Evolutionary conservation across 2,329 filamentous ascomycete species (phyloP), one percentile per base, ranked within the genome.

Genomic region (Didymella keratinophila): DNA sequence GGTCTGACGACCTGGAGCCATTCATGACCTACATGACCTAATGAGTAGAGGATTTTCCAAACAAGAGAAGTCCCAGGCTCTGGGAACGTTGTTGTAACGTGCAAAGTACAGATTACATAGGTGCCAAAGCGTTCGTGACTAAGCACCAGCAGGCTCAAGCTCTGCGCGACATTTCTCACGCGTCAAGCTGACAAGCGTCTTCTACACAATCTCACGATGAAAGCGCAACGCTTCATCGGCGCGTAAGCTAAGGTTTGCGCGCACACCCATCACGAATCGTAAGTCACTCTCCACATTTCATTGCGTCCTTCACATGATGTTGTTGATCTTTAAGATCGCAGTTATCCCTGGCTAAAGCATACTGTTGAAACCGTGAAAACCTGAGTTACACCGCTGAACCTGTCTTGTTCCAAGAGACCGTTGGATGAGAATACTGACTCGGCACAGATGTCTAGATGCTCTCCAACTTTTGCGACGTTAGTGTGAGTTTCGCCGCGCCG

Each of bases 291-390:
- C 9, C 27, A 10, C 11, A 6, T 20, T 10, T 11, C 4, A 3
- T 12, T 14, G 18, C 9, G 12, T 14, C 36, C 27, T 4, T 50
- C 23, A 36, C 28, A 58, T 58, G 56, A 58, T 58, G 56, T 32
- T 51, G 36, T 45, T 51, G 48, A 58, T 54, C 49, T 53, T 20
- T 34, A 54, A 41, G 37, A 23, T 23, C 52, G 49, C 56, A 54
- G 56, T 58, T 58, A 58, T 58, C 56, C 56, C 56, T 58, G 56
- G 49, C 56, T 58, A 50, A 58, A 54, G 48, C 41, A 41, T 36
- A 45, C 27, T 58, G 56, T 58, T 58, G 56, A 58, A 50, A 58
- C 50, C 45, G 41, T 50, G 46, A 58, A 58, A 44, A n/a, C 27
- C 56, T 58, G 56, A 58, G 54, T 8, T 27, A 23, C 42, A 21